Conservation (phyloP, 768 basidiomycete species). For the Tephrocybe sp. region DNA sequence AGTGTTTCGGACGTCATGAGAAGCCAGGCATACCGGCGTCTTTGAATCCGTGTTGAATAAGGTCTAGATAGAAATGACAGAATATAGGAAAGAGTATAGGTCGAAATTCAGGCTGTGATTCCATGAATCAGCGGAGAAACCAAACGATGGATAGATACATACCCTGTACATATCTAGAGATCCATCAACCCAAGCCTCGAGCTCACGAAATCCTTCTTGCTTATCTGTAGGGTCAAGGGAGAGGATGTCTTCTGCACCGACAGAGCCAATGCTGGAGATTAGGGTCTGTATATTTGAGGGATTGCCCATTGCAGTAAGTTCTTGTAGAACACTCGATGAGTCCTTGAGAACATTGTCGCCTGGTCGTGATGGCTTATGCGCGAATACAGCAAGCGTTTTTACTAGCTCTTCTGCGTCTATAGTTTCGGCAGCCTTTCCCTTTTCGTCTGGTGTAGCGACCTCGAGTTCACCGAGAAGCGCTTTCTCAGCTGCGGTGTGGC, state of each 20-base stretch:
- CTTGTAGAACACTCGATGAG: slow-evolving; percentile 61
- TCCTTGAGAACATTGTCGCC: slow-evolving; percentile 76
- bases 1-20: slow-evolving; percentile 8
- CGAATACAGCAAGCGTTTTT: slow-evolving; percentile 62
- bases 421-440: slow-evolving; percentile 41
- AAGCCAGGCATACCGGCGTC: slow-evolving; percentile 69
- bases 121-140: background rate
- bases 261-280: slow-evolving; percentile 73
- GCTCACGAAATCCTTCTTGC: slow-evolving; percentile 81
- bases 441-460: slow-evolving; percentile 41
- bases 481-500: slow-evolving; percentile 49
- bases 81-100: slow-evolving; percentile 96
- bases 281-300: slow-evolving; percentile 73
- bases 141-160: slow-evolving; percentile 23
- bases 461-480: slow-evolving; percentile 46
- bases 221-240: slow-evolving; percentile 83
- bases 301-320: slow-evolving; percentile 67
- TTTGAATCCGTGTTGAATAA: slow-evolving; percentile 87
- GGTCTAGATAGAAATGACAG: slow-evolving; percentile 94
- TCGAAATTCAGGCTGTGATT: slow-evolving; percentile 80
- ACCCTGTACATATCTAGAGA: slow-evolving; percentile 91
- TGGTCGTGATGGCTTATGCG: slow-evolving; percentile 64
- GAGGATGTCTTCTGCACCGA: slow-evolving; percentile 81
- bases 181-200: slow-evolving; percentile 88
- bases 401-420: slow-evolving; percentile 49